Evolutionary conservation across 495 filamentous ascomycete species (phyloP).

Genomic region (Lepraria neglecta): DNA sequence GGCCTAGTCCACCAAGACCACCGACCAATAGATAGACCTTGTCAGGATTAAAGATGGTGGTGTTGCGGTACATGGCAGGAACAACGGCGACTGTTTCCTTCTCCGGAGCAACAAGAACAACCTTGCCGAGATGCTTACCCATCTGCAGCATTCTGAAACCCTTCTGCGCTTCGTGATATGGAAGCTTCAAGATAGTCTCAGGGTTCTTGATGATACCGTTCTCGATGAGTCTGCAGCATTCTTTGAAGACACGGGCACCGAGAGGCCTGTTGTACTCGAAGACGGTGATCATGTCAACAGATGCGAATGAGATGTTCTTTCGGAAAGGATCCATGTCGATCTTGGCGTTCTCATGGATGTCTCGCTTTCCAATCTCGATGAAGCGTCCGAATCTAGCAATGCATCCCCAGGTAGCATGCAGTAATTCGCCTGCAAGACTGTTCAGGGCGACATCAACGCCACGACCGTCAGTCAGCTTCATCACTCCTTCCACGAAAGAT

Average conservation of each 20-base stretch:
- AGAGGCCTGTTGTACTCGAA: constrained; percentile 18
- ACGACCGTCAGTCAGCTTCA: constrained; percentile 41
- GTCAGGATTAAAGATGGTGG: constrained; percentile 26
- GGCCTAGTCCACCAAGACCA: constrained; percentile 54
- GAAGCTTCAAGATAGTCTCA: constrained; percentile 1
- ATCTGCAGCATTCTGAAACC: constrained; percentile 23
- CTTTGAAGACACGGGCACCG: constrained; percentile 15
- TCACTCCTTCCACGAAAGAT: constrained; percentile 40
- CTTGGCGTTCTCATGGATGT: constrained; percentile 27
- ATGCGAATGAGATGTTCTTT: constrained; percentile 33
- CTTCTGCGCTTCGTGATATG: constrained; percentile 22
- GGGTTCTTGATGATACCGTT: constrained; percentile 18
- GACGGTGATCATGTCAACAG: constrained; percentile 21
- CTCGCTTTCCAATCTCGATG: constrained; percentile 49
- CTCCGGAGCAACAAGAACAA: constrained; percentile 17
- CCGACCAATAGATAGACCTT: constrained; percentile 55
- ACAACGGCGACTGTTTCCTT: constrained; percentile 17
- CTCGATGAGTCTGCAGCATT: constrained; percentile 20
- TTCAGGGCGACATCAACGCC: constrained; percentile 54
- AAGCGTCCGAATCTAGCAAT: constrained; percentile 47
- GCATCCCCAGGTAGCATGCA: constrained; percentile 47
- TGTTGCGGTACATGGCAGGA: constrained; percentile 14
- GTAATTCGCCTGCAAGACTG: constrained; percentile 45
- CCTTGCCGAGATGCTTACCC: constrained; percentile 24
- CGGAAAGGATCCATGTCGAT: constrained; percentile 21